phyloP scores from a whole-genome alignment of 176 grass and related monocot genomes.

The Aegilops speltoides region DNA sequence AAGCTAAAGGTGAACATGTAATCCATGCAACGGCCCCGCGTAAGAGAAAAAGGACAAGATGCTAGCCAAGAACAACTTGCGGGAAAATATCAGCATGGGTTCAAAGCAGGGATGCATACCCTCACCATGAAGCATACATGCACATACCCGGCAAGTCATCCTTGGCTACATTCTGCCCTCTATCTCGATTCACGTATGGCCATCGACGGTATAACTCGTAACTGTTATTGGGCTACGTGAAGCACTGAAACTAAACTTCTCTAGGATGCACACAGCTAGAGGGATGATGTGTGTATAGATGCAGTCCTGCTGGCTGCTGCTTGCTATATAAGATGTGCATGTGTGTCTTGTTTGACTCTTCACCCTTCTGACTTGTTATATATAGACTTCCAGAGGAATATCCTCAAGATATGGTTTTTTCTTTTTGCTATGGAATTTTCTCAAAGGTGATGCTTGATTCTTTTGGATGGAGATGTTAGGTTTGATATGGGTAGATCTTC shows the following conservation, averaged over 20 bases:
- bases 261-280: neutral
- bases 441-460: constrained; percentile 27
- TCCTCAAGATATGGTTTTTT: constrained; percentile 30
- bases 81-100: constrained; percentile 23
- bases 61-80: constrained; percentile 87
- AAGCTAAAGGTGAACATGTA: constrained; percentile 13
- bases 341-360: constrained; percentile 17
- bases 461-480: constrained; percentile 39
- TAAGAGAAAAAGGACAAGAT: constrained; percentile 74
- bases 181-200: constrained; percentile 58
- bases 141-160: constrained; percentile 70
- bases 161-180: constrained; percentile 80
- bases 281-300: neutral
- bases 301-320: neutral
- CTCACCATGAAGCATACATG: neutral
- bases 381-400: constrained; percentile 36
- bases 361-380: constrained; percentile 27
- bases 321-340: constrained; percentile 12
- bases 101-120: neutral
- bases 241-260: neutral
- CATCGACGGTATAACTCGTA: constrained; percentile 2
- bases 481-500: constrained; percentile 41
- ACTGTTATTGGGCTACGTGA: neutral
- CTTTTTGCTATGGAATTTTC: constrained; percentile 31
- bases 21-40: constrained; percentile 37